A percentile compares a stretch with the other conserved stretches of the same genome.
These are phyloP conservation scores for Pythium dissimile DNA, from an alignment of 352 stramenopile species.

Conservation along the genomic window DNA sequence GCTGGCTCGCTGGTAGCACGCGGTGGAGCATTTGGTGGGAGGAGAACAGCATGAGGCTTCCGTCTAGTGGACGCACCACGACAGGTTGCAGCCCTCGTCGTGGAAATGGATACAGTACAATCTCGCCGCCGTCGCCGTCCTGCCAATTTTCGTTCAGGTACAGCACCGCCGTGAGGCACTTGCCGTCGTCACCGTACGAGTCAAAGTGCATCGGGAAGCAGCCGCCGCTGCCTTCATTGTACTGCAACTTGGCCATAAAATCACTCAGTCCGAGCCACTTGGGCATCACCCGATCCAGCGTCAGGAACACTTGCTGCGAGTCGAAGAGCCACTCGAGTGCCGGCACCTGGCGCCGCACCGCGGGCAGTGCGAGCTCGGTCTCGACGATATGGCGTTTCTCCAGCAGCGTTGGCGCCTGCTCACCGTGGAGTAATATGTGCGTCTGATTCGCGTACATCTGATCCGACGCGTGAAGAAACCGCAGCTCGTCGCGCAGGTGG, in stretches of 20 bases:
- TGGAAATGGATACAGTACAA: constrained; percentile 82
- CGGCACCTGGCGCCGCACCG: constrained; percentile 32
- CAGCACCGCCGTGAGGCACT: constrained; percentile 78
- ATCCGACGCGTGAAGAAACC: constrained; percentile 26
- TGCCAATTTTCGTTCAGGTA: constrained; percentile 85
- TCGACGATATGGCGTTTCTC: constrained; percentile 82
- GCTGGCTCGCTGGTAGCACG: constrained; percentile 45
- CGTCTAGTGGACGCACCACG: constrained; percentile 49
- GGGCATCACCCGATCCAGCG: constrained; percentile 31
- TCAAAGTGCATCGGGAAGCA: constrained; percentile 89
- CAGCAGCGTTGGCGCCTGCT: constrained; percentile 37
- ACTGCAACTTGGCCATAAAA: constrained; percentile 80
- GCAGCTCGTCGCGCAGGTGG: constrained; percentile 54
- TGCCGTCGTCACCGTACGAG: constrained; percentile 77
- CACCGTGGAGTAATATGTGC: constrained; percentile 55
- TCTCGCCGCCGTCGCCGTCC: constrained; percentile 65
- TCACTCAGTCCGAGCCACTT: constrained; percentile 39
- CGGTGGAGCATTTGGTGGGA: constrained; percentile 80
- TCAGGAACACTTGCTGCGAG: constrained; percentile 44
- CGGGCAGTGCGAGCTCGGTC: constrained; percentile 63
- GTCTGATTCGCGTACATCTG: constrained; percentile 79
- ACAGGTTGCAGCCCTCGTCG: constrained; percentile 24
- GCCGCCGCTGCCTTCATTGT: constrained; percentile 67
- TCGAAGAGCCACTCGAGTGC: constrained; percentile 62
- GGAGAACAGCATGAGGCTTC: constrained; percentile 74